Conservation (phyloP, 371 early-diverging fungal genomes). For the Mucor saturninus region DNA sequence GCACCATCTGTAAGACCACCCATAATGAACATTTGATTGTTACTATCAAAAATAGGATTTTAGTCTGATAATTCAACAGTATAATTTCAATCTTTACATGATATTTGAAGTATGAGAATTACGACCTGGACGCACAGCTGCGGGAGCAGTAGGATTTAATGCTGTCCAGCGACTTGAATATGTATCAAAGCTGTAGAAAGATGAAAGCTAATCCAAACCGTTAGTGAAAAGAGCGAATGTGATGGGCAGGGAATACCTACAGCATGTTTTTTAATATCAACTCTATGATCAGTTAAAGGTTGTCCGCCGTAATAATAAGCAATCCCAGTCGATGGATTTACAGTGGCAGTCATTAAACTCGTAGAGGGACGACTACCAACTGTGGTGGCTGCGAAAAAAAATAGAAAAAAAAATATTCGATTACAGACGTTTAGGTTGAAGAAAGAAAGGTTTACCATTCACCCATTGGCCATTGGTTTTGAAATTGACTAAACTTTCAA, state of each 20-base stretch:
- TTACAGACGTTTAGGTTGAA: not conserved
- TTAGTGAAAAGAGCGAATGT: no score
- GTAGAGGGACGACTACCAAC: conserved; percentile 16
- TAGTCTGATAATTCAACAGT: not conserved
- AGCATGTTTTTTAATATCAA: not conserved
- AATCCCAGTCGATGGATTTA: conserved; percentile 26
- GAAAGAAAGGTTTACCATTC: conserved; percentile 9
- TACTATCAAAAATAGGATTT: conserved; percentile 18
- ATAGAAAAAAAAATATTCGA: not conserved
- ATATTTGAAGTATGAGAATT: conserved; percentile 37
- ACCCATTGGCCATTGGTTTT: conserved; percentile 14
- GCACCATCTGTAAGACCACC: conserved; percentile 34
- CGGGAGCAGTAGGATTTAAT: conserved; percentile 24
- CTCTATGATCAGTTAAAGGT: conserved; percentile 4
- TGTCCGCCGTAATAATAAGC: conserved; percentile 50
- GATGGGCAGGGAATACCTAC: not conserved
- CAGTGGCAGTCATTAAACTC: conserved; percentile 40
- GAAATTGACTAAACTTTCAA: conserved; percentile 34
- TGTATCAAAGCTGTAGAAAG: conserved; percentile 19
- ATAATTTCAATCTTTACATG: conserved; percentile 25
- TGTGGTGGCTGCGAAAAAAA: not conserved
- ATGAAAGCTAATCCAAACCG: conserved; percentile 23
- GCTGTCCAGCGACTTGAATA: conserved; percentile 23
- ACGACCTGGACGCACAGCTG: conserved; percentile 36
- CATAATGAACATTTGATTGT: conserved; percentile 44